Percentiles rank a stretch among this genome's conserved stretches.
Evolutionary conservation across 352 stramenopile genomes (phyloP).

Genomic region (Pythium utonaiense): DNA sequence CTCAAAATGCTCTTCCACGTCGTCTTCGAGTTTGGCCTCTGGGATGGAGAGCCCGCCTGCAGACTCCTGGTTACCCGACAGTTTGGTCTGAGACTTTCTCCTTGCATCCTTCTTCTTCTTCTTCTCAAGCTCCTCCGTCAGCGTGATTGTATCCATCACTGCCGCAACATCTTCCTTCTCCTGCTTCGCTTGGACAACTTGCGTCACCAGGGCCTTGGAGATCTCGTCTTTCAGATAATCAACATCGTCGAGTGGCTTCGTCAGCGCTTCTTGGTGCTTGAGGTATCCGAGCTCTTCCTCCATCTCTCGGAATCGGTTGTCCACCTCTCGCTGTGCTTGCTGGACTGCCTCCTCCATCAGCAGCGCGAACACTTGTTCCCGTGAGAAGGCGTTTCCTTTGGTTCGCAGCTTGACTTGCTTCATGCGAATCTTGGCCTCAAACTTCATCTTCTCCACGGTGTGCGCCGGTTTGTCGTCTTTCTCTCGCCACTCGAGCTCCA

Average conservation of each 20-base stretch:
- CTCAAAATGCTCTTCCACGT: conserved; percentile 47
- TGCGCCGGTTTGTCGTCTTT: conserved; percentile 70
- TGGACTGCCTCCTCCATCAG: conserved; percentile 86
- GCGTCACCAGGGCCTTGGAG: conserved; percentile 50
- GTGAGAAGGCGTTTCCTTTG: conserved; percentile 70
- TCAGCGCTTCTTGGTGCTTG: conserved; percentile 36
- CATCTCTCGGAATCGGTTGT: conserved; percentile 85
- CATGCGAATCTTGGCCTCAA: conserved; percentile 92
- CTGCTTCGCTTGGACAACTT: conserved; percentile 60
- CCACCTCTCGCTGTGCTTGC: conserved; percentile 68
- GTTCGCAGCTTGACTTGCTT: conserved; percentile 89
- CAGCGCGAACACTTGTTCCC: conserved; percentile 76
- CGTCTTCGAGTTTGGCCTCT: background rate
- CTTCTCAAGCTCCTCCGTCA: conserved; percentile 49
- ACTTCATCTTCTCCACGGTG: conserved; percentile 90
- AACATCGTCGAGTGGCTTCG: conserved; percentile 43
- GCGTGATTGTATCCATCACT: conserved; percentile 52
- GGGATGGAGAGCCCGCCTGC: background rate
- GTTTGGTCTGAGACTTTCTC: conserved; percentile 3
- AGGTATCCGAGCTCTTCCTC: conserved; percentile 81
- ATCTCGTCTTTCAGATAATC: conserved; percentile 62
- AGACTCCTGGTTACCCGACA: conserved; percentile 14
- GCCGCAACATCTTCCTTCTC: conserved; percentile 35
- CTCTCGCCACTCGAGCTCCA: conserved; percentile 73
- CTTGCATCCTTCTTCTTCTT: conserved; percentile 31